Conservation (phyloP, 2,329 filamentous ascomycete genomes). For the Sporothrix euskadiensis region DNA sequence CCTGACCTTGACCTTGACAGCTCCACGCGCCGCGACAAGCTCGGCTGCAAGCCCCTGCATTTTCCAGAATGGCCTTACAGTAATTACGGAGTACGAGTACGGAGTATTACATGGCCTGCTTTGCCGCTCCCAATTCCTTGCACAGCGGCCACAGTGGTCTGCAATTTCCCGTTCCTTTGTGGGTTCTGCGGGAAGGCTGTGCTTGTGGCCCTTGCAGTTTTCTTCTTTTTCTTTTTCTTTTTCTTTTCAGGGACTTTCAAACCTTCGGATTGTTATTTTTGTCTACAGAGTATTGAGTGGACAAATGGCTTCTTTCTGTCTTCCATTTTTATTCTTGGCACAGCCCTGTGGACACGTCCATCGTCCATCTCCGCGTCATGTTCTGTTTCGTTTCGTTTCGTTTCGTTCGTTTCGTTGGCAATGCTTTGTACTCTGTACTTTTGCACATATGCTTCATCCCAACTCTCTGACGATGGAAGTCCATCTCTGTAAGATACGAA, state of each 20-base stretch:
- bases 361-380: background rate
- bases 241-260: background rate
- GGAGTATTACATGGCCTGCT: background rate
- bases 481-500: no score
- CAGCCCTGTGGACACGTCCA: slow-evolving; percentile 7
- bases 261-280: background rate
- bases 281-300: background rate
- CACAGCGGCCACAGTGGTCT: background rate
- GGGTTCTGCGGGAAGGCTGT: background rate
- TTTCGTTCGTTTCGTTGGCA: background rate
- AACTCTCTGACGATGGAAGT: background rate
- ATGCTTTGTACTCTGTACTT: background rate
- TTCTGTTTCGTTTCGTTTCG: slow-evolving; percentile 8
- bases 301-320: background rate
- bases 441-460: background rate
- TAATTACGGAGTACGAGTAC: no score
- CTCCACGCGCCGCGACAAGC: background rate
- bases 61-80: background rate
- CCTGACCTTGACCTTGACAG: background rate
- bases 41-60: slow-evolving; percentile 4
- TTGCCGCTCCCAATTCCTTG: background rate
- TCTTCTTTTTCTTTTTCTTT: background rate
- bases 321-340: slow-evolving; percentile 8
- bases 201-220: background rate
- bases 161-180: background rate